Percentiles rank a stretch among this genome's conserved stretches.
These are phyloP conservation scores for Beta macrorhiza DNA, from an alignment of 179 eudicot genomes.

Conservation along the genomic window DNA sequence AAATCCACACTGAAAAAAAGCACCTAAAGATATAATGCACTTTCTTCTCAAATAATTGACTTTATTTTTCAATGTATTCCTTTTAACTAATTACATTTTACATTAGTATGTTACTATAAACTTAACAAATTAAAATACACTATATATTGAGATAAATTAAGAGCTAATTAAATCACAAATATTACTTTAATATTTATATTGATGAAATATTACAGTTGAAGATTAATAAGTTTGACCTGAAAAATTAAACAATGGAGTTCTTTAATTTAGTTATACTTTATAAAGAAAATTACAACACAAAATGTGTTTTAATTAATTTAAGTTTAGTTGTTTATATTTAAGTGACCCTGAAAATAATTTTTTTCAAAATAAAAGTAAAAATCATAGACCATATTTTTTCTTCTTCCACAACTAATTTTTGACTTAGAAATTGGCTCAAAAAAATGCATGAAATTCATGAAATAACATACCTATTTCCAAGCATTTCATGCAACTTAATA, in stretches of 20 bases:
- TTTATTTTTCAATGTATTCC: too few species aligned
- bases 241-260: too few species aligned
- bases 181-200: too few species aligned
- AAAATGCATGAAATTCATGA: neutral
- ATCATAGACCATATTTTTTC: neutral
- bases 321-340: neutral
- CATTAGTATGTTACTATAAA: too few species aligned
- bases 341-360: neutral
- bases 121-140: too few species aligned
- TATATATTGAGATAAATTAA: too few species aligned
- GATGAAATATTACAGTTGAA: too few species aligned
- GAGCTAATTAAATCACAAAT: too few species aligned
- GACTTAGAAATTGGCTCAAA: neutral
- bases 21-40: neutral
- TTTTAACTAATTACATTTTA: too few species aligned
- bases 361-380: neutral
- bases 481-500: conserved; percentile 39
- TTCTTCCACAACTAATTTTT: neutral
- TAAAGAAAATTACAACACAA: neutral
- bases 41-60: neutral
- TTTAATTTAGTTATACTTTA: neutral
- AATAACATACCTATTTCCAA: conserved; percentile 33
- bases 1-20: neutral
- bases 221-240: too few species aligned
- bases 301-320: neutral